Evolutionary conservation across 1,284 basidiomycete species (phyloP), one percentile per base, ranked within the genome.

Genomic region (Sporisorium sorghi): DNA sequence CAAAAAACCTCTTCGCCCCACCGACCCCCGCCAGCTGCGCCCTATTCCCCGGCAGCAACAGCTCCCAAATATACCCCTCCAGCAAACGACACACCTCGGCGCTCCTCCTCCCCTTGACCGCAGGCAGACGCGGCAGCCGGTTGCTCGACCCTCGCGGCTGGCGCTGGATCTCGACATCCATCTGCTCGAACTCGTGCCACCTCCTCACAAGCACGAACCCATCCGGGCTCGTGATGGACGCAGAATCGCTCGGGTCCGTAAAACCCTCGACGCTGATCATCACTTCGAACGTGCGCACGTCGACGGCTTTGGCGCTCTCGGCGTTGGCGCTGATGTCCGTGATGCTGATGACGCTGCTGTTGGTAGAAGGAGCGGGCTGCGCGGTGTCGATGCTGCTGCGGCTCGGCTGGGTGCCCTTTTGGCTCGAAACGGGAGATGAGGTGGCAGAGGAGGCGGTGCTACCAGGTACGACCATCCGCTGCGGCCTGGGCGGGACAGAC

Each of bases 121-220:
- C 24, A 7, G 80, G 81, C 28, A 81, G 63, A 11, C 53, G 54
- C 11, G 74, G 71, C 15, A 76, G 69, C 37, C 72, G 75, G 11
- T 39, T 40, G 40, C 47, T 52, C 23, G 73, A 79, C 17, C n/a
- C n/a, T n/a, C 60, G 66, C 32, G 63, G 73, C 63, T 76, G 60
- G 9, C 79, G 72, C 56, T 62, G 58, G 21, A 83, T 60, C 42
- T 80, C 79, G 24, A 51, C 46, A 23, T 81, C 75, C 53, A 83
- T 73, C 58, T 70, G 58, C 53, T 83, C 79, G 28, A 83, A 76
- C 49, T 83, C 81, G 52, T 75, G 57, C 80, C 81, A 83, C 10
- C 73, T 58, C 9, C 82, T 70, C 0, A 83, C 57, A 11, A 83
- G 66, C 3, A 81, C 77, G 57, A 82, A 83, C 37, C 82, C 82